Base-by-base conservation (phyloP, 2,329 filamentous ascomycete species). In the Rhynchosporium graminicola region DNA sequence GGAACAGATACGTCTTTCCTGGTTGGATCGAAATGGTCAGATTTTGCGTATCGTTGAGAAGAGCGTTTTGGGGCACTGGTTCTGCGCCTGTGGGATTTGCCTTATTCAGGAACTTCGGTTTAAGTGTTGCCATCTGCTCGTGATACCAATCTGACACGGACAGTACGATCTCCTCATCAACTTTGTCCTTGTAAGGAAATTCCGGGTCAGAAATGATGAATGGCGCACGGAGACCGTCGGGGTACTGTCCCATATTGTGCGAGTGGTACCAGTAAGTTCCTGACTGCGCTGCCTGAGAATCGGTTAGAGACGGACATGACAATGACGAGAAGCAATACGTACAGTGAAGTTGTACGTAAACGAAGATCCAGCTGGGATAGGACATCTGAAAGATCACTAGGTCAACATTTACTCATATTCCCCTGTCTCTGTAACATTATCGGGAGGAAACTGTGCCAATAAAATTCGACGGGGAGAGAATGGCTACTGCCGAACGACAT, bases 181-280 rank as follows among this genome's bases (percentile, higher is more conserved):
- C 80, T 45, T 79, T 70, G 46, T 75, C 74, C 43, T 75, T 73
- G 71, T 82, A 83, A 0, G 80, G 81, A 2, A 77, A 74, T 0
- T 80, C 71, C 0, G 79, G 78, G 65, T 86, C 83, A 38, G 82
- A 79, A 28, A 87, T 79, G 48, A 87, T 81, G 38, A 87, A 73
- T 1, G 83, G 76, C 3, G 80, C 83, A 42, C 84, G 80, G 36
- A 85, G 76, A 4, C 84, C 84, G 72, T 87, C 84, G 1, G 83
- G 83, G 65, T 86, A 87, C 66, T 84, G 81, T 7, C 78, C 80
- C 63, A 77, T 76, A 50, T 77, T 73, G 68, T 85, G 83, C 10
- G 81, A 85, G 70, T 87, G 85, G 66, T 92, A 93, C 90, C 89
- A 92, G 74, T 91, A 92, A 0, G 88, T 90, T 33, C 89, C 90